Conservation (phyloP, 306 rosid species). For the Rosa chinensis region DNA sequence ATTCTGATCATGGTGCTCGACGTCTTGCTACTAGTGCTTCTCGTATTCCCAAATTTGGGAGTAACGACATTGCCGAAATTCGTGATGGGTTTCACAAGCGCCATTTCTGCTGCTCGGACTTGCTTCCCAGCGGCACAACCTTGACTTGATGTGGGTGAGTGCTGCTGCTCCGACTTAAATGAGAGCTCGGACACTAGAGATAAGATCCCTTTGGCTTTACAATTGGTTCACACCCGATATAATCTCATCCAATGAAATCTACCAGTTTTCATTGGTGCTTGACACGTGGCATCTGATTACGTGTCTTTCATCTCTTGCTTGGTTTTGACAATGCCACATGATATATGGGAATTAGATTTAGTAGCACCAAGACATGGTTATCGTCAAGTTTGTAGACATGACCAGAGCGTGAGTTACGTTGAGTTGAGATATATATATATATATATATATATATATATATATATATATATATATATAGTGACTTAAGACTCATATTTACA, state of each 20-base stretch:
- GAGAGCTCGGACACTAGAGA: background rate
- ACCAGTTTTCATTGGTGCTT: background rate
- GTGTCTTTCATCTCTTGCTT: background rate
- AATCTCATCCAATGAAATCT: slow-evolving; percentile 14
- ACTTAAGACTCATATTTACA: too few relatives aligned
- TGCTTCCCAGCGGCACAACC: too few relatives aligned
- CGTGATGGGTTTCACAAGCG: slow-evolving; percentile 82
- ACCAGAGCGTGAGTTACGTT: too few relatives aligned
- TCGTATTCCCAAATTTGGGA: slow-evolving; percentile 46
- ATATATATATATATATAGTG: too few relatives aligned
- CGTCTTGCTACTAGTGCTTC: slow-evolving; percentile 28
- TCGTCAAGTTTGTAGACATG: too few relatives aligned
- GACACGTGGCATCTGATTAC: slow-evolving; percentile 11
- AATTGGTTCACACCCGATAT: slow-evolving; percentile 1
- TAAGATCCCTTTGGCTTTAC: background rate
- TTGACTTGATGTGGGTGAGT: too few relatives aligned
- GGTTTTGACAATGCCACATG: background rate
- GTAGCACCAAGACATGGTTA: too few relatives aligned
- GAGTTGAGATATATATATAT: too few relatives aligned
- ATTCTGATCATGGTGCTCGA: slow-evolving; percentile 49
- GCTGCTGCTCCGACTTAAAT: too few relatives aligned
- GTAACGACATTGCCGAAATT: slow-evolving; percentile 43
- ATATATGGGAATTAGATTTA: too few relatives aligned
- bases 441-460: too few relatives aligned
- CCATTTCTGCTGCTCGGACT: slow-evolving; percentile 68